Conservation (phyloP, 768 basidiomycete species). For the Sarcodon sp. region DNA sequence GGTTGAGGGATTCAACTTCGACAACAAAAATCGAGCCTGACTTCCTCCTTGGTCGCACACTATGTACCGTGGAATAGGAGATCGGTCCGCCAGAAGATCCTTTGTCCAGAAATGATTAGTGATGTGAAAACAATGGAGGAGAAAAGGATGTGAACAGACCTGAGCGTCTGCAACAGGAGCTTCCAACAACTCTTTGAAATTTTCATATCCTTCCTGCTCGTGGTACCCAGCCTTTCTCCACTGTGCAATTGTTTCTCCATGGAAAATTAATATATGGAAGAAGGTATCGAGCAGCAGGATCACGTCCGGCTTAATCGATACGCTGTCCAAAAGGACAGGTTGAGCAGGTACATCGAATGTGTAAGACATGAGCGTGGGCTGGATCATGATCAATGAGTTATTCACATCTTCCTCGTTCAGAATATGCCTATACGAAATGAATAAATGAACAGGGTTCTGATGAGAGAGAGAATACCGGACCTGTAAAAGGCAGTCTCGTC, state of each 20-base stretch:
- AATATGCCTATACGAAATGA: constrained; percentile 50
- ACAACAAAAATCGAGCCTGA: constrained; percentile 95
- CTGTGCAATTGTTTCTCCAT: constrained; percentile 91
- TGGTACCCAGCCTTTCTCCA: constrained; percentile 99
- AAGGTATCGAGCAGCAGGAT: constrained; percentile 96
- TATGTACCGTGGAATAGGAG: constrained; percentile 96
- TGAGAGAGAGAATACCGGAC: constrained; percentile 24
- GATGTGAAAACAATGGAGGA: background rate
- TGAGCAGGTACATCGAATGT: constrained; percentile 85
- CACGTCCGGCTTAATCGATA: constrained; percentile 95
- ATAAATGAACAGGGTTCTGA: background rate
- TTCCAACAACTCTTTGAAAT: constrained; percentile 90
- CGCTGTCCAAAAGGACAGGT: constrained; percentile 91
- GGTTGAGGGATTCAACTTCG: constrained; percentile 94
- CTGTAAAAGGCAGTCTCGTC: constrained; percentile 99
- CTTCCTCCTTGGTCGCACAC: constrained; percentile 96
- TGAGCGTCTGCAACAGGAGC: constrained; percentile 82
- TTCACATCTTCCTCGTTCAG: constrained; percentile 97
- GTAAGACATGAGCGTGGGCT: constrained; percentile 98
- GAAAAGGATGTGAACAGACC: constrained; percentile 22
- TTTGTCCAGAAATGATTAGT: constrained; percentile 17
- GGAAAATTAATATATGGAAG: constrained; percentile 99
- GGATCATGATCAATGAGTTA: constrained; percentile 99
- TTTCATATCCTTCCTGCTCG: constrained; percentile 97
- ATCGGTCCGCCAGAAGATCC: constrained; percentile 91